Base-by-base conservation (phyloP, 192 early-diverging fungal species). In the Coemansia sp. region DNA sequence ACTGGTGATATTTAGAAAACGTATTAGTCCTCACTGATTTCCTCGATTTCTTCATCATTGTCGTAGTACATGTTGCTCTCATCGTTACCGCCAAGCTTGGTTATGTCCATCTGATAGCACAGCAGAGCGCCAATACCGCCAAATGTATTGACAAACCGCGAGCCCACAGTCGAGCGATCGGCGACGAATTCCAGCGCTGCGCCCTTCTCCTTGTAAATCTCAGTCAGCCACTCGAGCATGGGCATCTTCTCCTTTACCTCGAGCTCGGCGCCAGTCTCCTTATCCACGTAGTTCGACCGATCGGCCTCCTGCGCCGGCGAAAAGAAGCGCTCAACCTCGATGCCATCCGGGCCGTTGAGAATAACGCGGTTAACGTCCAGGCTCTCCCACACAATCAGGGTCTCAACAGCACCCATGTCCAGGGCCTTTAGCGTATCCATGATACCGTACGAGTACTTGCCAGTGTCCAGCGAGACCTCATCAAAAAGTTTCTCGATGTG, bases 101-200 rank as follows among this genome's bases (percentile, higher is more conserved):
- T 72, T 62, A 92, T 85, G 66, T 90, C 85, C 57, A 94, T 88
- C 86, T 96, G 94, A 86, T 96, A 98, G 71, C 95, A 91, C 68
- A 96, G 83, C 26, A 94, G 64, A 12, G 90, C 94, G 52, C 93
- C 96, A 68, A 98, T 95, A 50, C 96, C 96, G 79, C 96, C 96
- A 79, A 98, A 96, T 14, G 94, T 94, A 68, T 91, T 92, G 61
- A 95, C 93, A 82, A 95, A 98, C 83, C 96, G 94, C 35, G 92
- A 90, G 38, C 94, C 96, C 82, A 95, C 93, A 64, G 91, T 90
- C 39, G 94, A 95, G 69, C 89, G 79, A 87, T 98, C 94, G 31
- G 96, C 95, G 47, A 98, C 87, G 76, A 93, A 93, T 72, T 96
- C 94, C 12, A 98, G 84, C 34, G 84, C 84, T 35, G 94, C 93